Base-by-base conservation (phyloP, 1,139 yeast genomes). In the Pichia norvegensis region DNA sequence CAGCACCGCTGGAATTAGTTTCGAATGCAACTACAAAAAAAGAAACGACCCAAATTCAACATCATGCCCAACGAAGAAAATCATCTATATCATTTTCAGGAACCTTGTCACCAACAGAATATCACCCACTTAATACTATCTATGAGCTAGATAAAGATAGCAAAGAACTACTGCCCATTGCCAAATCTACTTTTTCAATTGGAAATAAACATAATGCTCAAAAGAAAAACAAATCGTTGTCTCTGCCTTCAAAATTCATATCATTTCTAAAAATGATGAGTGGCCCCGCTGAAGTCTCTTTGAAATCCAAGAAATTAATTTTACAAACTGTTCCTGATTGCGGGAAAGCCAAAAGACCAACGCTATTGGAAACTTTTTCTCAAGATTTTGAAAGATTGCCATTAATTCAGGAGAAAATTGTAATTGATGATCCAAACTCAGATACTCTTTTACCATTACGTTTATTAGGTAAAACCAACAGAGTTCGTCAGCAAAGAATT, bases 401-500 rank as follows among this genome's bases (percentile, higher is more conserved):
- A 4, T 19, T 29, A 19, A n/a, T 27, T 13, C 40, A 45, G 19
- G 47, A 46, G 29, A 37, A 36, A n/a, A 31, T 42, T 13, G 38
- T 38, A 19, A 38, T 46, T 8, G 40, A 38, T 33, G 27, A 38
- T 13, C n/a, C 21, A 17, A 38, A 46, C 29, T 17, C 33, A 4
- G 44, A 46, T 16, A 29, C 23, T 5, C 16, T 43, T 6, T 23
- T 37, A n/a, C 38, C 50, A 16, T 10, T 41, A 16, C 31, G 35
- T 21, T 33, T 46, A 4, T 29, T 23, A 25, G 52, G 54, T 16
- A 47, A 51, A 33, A 45, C 49, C n/a, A 46, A 42, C 21, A 42
- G 52, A 23, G 41, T 41, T 40, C 61, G 81, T 50, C 79, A 75
- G 48, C 69, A 67, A 38, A 62, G 81, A 37, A 63, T 73, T 27